Percentiles rank a stretch among this genome's conserved stretches.
phyloP scores from a whole-genome alignment of 345 rosid species.

The Salix udensis region DNA sequence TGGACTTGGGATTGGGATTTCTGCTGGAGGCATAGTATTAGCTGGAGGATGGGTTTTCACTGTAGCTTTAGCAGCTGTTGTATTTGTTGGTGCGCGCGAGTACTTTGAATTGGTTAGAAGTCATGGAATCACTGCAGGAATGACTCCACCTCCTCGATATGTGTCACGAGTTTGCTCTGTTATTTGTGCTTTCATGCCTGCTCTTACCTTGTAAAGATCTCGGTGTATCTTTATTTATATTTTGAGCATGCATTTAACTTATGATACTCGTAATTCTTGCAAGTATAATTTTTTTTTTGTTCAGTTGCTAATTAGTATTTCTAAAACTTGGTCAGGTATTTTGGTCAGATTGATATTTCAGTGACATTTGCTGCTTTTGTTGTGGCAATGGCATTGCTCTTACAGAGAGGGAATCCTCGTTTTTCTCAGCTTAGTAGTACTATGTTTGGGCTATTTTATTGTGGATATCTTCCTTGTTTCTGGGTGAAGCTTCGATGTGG shows the following conservation, averaged over 20 bases:
- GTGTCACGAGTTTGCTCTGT: constrained; percentile 82
- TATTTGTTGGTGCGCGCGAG: constrained; percentile 71
- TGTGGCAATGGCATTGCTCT: constrained; percentile 73
- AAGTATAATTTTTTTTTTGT: not conserved
- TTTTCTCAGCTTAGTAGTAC: constrained; percentile 89
- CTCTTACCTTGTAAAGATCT: constrained; percentile 68
- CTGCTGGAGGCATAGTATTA: constrained; percentile 67
- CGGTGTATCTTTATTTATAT: not conserved
- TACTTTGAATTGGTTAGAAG: constrained; percentile 85
- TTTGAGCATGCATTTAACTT: not conserved
- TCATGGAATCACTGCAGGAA: constrained; percentile 76
- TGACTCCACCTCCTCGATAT: constrained; percentile 96
- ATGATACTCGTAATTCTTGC: too few species aligned
- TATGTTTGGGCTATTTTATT: constrained; percentile 83
- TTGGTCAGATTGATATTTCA: constrained; percentile 73
- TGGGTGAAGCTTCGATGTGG: constrained; percentile 94
- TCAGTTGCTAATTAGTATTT: constrained; percentile 16
- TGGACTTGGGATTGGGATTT: constrained; percentile 42
- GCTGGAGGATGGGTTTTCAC: constrained; percentile 93
- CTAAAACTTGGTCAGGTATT: constrained; percentile 50
- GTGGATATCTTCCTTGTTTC: constrained; percentile 90
- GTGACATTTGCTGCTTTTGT: constrained; percentile 80
- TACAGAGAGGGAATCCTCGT: constrained; percentile 85
- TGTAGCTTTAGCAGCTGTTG: constrained; percentile 51
- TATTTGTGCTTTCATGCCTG: constrained; percentile 77